Evolutionary conservation across 23 red algal genomes (phyloP).

Genomic region (Pyropia haitanensis): DNA sequence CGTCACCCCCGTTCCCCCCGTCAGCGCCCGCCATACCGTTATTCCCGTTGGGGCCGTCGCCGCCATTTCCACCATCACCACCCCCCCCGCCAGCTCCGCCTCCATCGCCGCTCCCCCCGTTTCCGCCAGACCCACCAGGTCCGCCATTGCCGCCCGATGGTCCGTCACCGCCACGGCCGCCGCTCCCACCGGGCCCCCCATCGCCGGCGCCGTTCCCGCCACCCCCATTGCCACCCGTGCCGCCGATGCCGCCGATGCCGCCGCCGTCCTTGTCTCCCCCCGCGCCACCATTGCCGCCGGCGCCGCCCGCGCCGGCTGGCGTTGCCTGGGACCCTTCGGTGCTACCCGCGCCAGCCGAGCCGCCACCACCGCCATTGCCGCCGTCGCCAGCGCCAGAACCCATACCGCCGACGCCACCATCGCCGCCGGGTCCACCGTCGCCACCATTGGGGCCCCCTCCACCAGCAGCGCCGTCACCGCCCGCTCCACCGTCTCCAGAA

Average conservation of each 20-base stretch:
- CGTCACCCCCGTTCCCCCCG: too few species aligned
- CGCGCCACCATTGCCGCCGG: constrained; percentile 4
- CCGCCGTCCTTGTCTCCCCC: constrained; percentile 8
- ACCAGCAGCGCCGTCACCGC: neutral
- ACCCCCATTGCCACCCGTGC: constrained; percentile 6
- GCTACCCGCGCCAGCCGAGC: constrained; percentile 7
- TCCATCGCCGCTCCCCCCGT: constrained; percentile 1
- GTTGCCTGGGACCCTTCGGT: neutral
- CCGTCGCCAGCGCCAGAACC: constrained; percentile 8
- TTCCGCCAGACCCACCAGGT: constrained; percentile 2
- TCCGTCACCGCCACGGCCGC: constrained; percentile 3
- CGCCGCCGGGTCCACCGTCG: constrained; percentile 1
- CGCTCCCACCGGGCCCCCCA: constrained; percentile 4
- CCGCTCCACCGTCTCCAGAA: neutral
- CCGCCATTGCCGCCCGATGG: constrained; percentile 4
- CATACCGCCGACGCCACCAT: constrained; percentile 11
- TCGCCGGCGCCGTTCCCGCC: constrained; percentile 1
- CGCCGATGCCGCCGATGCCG: constrained; percentile 3
- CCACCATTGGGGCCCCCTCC: neutral
- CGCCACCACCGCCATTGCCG: constrained; percentile 6
- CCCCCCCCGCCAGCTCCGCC: neutral
- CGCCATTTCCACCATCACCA: neutral
- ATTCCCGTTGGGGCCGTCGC: neutral
- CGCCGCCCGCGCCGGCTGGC: neutral
- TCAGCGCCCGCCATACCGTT: too few species aligned